Percentiles rank a stretch among this genome's conserved stretches.
Evolutionary conservation across 2,329 filamentous ascomycete species (phyloP).

Genomic region (Scortechinia acanthostroma): DNA sequence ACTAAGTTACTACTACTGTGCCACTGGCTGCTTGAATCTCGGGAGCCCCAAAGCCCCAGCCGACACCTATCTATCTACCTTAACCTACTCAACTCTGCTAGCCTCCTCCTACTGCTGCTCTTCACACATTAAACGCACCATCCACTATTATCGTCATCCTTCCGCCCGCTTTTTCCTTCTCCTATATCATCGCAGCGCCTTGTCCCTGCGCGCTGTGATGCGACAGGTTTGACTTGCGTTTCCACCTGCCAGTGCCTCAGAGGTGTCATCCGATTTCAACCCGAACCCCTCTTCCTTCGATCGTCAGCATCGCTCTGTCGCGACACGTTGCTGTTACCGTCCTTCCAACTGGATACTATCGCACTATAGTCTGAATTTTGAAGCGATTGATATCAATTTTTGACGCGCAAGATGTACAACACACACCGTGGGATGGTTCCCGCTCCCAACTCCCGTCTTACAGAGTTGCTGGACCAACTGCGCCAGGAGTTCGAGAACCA

Average conservation of each 20-base stretch:
- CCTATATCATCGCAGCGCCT: background rate
- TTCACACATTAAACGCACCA: too few species aligned
- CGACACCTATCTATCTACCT: too few species aligned
- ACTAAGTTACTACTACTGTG: too few species aligned
- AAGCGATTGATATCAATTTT: background rate
- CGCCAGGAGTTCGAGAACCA: constrained; percentile 85
- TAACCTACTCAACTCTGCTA: too few species aligned
- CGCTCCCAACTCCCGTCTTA: constrained; percentile 58
- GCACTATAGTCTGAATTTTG: background rate
- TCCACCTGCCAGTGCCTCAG: background rate
- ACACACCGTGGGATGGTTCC: constrained; percentile 75
- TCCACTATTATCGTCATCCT: too few species aligned
- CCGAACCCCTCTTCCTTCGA: background rate
- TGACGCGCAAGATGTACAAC: constrained; percentile 7
- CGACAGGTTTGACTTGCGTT: background rate
- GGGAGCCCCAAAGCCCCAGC: too few species aligned
- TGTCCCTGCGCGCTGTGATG: background rate
- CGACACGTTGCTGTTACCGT: background rate
- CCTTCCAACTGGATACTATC: too few species aligned
- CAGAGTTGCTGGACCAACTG: constrained; percentile 85
- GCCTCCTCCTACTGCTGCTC: too few species aligned
- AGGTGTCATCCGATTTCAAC: background rate
- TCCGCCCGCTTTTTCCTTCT: too few species aligned
- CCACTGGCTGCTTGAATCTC: too few species aligned
- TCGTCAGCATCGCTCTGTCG: background rate